These are phyloP conservation scores for Aspergillus sojae DNA, from an alignment of 2,329 filamentous ascomycete species.

Conservation along the genomic window DNA sequence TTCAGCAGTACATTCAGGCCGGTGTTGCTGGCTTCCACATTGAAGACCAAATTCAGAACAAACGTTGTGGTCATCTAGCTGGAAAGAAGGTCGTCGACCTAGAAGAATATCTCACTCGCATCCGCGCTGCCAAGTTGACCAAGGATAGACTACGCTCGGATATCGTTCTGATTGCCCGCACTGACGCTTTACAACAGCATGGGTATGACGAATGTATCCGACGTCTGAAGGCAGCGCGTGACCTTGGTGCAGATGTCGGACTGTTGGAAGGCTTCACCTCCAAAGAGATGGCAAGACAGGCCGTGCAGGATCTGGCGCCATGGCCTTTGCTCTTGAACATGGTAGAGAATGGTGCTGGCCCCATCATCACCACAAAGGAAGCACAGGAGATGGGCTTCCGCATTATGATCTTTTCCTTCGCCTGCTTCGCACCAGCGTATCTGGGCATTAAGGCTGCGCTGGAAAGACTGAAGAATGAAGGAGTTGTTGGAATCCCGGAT, in stretches of 20 bases:
- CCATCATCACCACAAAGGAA: slow-evolving; percentile 41
- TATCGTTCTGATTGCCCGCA: slow-evolving; percentile 49
- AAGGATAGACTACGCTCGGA: slow-evolving; percentile 40
- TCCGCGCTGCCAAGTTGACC: slow-evolving; percentile 40
- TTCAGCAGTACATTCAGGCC: slow-evolving; percentile 53
- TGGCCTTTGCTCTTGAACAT: slow-evolving; percentile 48
- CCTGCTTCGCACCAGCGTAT: slow-evolving; percentile 40
- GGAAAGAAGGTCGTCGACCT: slow-evolving; percentile 43
- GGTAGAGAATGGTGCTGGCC: slow-evolving; percentile 46
- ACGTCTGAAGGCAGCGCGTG: slow-evolving; percentile 41
- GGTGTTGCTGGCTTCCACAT: slow-evolving; percentile 61
- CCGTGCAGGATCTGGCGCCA: slow-evolving; percentile 40
- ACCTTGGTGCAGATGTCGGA: slow-evolving; percentile 44
- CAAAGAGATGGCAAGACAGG: slow-evolving; percentile 38
- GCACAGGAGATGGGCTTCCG: slow-evolving; percentile 45
- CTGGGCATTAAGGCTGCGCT: slow-evolving; percentile 38
- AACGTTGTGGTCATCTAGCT: slow-evolving; percentile 44
- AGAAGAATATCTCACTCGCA: slow-evolving; percentile 38
- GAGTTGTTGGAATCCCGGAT: slow-evolving; percentile 34
- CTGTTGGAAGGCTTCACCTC: slow-evolving; percentile 46
- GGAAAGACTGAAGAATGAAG: slow-evolving; percentile 38
- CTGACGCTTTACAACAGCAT: slow-evolving; percentile 40
- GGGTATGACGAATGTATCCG: slow-evolving; percentile 46
- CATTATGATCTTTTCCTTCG: slow-evolving; percentile 48
- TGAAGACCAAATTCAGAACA: slow-evolving; percentile 57